These are phyloP conservation scores for Triangularia verruculosa DNA, from an alignment of 2,329 filamentous ascomycete species.

Conservation along the genomic window DNA sequence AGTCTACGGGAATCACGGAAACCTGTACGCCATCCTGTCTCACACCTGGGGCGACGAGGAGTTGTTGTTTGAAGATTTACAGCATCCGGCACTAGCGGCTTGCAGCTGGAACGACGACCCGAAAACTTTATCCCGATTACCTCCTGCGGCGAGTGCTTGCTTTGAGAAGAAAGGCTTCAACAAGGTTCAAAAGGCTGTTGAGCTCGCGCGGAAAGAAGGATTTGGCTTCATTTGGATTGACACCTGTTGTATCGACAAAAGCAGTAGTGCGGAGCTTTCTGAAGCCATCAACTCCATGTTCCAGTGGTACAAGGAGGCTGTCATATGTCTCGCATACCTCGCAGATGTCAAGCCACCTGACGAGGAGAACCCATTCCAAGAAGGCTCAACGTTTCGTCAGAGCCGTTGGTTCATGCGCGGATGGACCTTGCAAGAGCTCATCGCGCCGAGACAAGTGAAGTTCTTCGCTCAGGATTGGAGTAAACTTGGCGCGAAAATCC, in stretches of 20 bases:
- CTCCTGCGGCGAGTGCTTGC: not conserved
- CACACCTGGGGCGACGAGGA: conserved; percentile 19
- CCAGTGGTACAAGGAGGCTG: conserved; percentile 24
- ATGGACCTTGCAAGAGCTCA: not conserved
- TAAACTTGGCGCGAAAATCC: not conserved
- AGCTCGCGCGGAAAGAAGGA: conserved; percentile 5
- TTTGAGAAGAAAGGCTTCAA: not conserved
- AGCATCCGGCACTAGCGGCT: not conserved
- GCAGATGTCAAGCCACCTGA: conserved; percentile 8
- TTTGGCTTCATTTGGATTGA: conserved; percentile 28
- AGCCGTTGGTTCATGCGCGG: not conserved
- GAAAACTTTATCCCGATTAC: not conserved
- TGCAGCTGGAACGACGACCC: not conserved
- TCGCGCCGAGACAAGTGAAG: not conserved
- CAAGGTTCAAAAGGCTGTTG: conserved; percentile 6
- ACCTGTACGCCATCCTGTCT: conserved; percentile 26
- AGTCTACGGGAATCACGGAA: not conserved
- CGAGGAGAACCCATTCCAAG: too few relatives aligned
- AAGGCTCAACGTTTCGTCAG: not conserved
- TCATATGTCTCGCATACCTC: conserved; percentile 25
- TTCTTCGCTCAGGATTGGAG: not conserved
- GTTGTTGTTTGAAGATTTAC: conserved; percentile 17
- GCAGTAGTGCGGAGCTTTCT: conserved; percentile 26
- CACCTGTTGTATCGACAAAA: conserved; percentile 30
- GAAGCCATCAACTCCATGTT: conserved; percentile 27